These are phyloP conservation scores for Saturnispora sanitii DNA, from an alignment of 805 yeast genomes.

Conservation along the genomic window DNA sequence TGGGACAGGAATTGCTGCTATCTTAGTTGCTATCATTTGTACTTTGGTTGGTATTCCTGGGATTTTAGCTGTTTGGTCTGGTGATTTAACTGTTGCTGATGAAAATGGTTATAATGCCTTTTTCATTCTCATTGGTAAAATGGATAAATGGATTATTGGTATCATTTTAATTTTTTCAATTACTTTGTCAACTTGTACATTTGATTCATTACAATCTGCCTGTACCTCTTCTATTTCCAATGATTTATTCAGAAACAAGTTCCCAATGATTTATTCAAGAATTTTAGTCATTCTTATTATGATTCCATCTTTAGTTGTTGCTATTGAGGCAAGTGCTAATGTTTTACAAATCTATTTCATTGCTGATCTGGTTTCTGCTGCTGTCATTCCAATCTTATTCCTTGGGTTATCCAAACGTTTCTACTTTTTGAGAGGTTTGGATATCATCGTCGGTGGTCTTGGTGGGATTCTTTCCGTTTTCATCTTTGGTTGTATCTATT, in stretches of 20 bases:
- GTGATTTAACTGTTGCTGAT: slow-evolving; percentile 44
- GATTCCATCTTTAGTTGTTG: slow-evolving; percentile 83
- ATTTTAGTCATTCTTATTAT: slow-evolving; percentile 61
- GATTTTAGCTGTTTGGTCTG: slow-evolving; percentile 85
- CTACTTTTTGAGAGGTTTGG: slow-evolving; percentile 68
- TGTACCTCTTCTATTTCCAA: slow-evolving; percentile 82
- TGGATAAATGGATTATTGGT: slow-evolving; percentile 84
- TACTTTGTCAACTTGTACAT: slow-evolving; percentile 74
- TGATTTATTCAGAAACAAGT: slow-evolving; percentile 77
- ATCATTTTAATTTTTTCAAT: slow-evolving; percentile 68
- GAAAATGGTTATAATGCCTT: slow-evolving; percentile 59
- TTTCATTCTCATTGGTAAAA: slow-evolving; percentile 54
- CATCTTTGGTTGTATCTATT: slow-evolving; percentile 76
- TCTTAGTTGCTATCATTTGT: slow-evolving; percentile 52
- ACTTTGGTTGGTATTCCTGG: slow-evolving; percentile 78
- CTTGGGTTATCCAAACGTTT: slow-evolving; percentile 62
- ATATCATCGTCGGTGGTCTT: slow-evolving; percentile 72
- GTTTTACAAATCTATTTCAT: slow-evolving; percentile 81
- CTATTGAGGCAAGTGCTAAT: slow-evolving; percentile 69
- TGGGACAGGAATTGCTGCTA: slow-evolving; percentile 68
- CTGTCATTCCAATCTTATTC: slow-evolving; percentile 76
- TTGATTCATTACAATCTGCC: slow-evolving; percentile 84
- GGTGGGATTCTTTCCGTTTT: slow-evolving; percentile 77
- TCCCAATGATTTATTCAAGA: slow-evolving; percentile 58
- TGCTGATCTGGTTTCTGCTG: slow-evolving; percentile 82